phyloP scores from a whole-genome alignment of 495 filamentous ascomycete species.

The Aspergillus carlsbadensis region DNA sequence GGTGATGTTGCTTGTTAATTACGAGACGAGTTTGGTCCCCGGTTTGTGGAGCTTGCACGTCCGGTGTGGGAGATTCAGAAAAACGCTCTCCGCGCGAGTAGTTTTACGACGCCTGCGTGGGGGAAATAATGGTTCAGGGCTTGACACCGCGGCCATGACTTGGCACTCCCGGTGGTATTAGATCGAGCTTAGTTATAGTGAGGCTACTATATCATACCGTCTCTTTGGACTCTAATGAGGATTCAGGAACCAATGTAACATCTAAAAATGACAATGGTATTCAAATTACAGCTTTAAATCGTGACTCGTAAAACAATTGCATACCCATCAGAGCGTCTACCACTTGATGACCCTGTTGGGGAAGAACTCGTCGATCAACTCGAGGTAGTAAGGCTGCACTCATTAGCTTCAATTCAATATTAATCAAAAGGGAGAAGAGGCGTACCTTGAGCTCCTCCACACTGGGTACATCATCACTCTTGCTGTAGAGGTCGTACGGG shows the following conservation, averaged over 20 bases:
- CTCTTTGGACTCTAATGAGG: no score
- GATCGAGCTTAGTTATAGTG: no score
- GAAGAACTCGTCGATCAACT: conserved; percentile 84
- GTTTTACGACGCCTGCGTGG: no score
- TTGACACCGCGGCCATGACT: no score
- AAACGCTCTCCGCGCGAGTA: no score
- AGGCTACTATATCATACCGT: neutral
- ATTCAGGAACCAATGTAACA: neutral
- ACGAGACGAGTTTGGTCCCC: no score
- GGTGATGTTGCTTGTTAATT: no score
- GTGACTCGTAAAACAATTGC: conserved; percentile 1
- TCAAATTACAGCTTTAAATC: neutral
- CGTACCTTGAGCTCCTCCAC: conserved; percentile 69
- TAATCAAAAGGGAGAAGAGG: neutral
- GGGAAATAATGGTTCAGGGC: no score
- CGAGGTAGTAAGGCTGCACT: conserved; percentile 71
- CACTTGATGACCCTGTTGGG: conserved; percentile 73
- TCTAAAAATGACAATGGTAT: neutral
- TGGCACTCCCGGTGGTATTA: no score
- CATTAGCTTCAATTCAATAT: neutral
- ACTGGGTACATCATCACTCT: conserved; percentile 77
- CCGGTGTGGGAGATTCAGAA: no score
- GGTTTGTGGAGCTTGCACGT: no score
- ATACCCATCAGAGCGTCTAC: conserved; percentile 40
- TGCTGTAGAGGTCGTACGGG: conserved; percentile 88